Conservation (phyloP, 176 grass and related monocot species). For the Elaeis guineensis region DNA sequence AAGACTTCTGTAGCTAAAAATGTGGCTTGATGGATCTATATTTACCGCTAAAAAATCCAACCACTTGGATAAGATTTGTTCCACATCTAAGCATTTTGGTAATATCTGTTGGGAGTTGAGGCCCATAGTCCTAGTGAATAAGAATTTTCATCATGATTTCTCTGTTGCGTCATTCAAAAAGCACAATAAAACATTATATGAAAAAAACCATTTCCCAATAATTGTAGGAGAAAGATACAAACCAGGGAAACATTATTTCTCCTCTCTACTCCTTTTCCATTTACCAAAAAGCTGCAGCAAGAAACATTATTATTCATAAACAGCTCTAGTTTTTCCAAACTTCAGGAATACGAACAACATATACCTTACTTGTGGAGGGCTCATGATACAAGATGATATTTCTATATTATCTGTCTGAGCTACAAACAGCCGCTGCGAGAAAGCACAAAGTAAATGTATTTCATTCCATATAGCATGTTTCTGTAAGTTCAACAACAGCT, state of each 20-base stretch:
- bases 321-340: conserved; percentile 12
- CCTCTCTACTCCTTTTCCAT: conserved; percentile 79
- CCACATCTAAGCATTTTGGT: conserved; percentile 96
- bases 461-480: no score
- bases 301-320: background rate
- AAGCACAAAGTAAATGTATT: background rate
- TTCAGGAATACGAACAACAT: conserved; percentile 17
- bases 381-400: conserved; percentile 67
- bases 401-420: conserved; percentile 72
- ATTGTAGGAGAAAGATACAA: conserved; percentile 8
- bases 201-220: background rate
- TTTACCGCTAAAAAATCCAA: conserved; percentile 86
- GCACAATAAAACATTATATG: conserved; percentile 10
- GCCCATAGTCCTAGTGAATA: conserved; percentile 57
- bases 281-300: conserved; percentile 76
- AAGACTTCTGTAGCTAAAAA: no score
- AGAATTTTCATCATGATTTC: conserved; percentile 1
- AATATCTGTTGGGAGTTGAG: conserved; percentile 88
- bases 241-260: conserved; percentile 89
- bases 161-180: background rate
- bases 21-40: background rate
- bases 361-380: conserved; percentile 73
- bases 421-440: conserved; percentile 68
- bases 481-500: no score
- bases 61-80: conserved; percentile 85